Percentiles rank a stretch among this genome's conserved stretches.
Conservation (phyloP, 192 early-diverging fungal species). For the Rhizophagus sp. region DNA sequence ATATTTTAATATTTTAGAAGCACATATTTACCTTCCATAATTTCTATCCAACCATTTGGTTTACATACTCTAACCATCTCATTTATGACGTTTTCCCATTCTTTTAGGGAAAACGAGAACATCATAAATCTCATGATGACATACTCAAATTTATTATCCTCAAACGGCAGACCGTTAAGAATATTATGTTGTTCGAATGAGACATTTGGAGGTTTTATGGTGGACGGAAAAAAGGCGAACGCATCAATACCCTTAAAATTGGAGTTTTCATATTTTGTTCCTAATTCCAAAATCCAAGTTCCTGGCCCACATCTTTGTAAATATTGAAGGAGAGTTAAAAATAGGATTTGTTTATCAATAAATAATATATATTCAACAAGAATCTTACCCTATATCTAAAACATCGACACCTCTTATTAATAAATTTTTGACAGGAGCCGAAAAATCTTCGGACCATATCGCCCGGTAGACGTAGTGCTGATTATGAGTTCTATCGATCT, state of each 20-base stretch:
- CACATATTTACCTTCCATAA: constrained; percentile 29
- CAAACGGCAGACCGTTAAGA: neutral
- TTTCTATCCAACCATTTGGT: constrained; percentile 49
- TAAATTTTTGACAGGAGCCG: neutral
- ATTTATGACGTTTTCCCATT: constrained; percentile 1
- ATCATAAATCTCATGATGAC: constrained; percentile 13
- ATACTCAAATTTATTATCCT: neutral
- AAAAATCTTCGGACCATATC: constrained; percentile 1
- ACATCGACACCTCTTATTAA: neutral
- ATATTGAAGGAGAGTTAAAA: too few relatives aligned
- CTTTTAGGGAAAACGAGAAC: constrained; percentile 1
- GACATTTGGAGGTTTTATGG: neutral
- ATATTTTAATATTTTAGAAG: too few relatives aligned
- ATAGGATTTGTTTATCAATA: too few relatives aligned
- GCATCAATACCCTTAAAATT: neutral
- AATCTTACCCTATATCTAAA: constrained; percentile 20
- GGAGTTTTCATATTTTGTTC: neutral
- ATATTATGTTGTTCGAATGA: neutral
- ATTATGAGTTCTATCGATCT: neutral
- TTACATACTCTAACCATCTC: constrained; percentile 33
- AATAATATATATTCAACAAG: neutral
- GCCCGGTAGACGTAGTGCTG: neutral
- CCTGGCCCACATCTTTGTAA: neutral
- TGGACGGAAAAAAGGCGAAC: neutral
- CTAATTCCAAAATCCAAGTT: neutral